Percentiles rank a stretch among this genome's conserved stretches.
Conservation (phyloP, 2,329 filamentous ascomycete species). For the Chrysosporium keratinophilum region DNA sequence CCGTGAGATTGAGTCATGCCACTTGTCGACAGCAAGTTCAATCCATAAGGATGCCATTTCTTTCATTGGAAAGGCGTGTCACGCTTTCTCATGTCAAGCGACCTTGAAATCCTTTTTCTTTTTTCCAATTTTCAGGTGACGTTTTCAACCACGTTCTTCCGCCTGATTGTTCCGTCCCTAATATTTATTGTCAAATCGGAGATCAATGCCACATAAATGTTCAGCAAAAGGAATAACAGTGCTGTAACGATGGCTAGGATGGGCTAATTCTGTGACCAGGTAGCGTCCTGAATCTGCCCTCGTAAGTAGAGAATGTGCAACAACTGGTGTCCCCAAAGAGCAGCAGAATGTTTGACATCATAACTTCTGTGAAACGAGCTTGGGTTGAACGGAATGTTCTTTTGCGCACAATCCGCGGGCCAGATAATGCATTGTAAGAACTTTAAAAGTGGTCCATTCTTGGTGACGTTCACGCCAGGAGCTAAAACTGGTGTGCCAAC, state of each 20-base stretch:
- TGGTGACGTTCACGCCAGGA: background rate
- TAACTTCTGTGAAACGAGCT: background rate
- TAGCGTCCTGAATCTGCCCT: background rate
- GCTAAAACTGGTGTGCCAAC: too few species aligned
- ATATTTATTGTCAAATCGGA: too few species aligned
- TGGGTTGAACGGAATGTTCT: background rate
- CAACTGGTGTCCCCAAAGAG: background rate
- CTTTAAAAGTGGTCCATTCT: background rate
- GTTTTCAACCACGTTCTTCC: too few species aligned
- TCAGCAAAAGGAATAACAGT: background rate
- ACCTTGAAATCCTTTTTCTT: too few species aligned
- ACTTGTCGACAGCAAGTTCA: background rate
- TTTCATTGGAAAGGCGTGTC: too few species aligned
- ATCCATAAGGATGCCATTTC: too few species aligned
- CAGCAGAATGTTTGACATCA: background rate
- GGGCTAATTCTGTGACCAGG: background rate
- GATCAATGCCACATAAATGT: background rate
- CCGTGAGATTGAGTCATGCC: background rate
- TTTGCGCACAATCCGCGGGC: background rate
- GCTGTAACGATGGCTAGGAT: background rate
- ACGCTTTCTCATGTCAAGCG: too few species aligned
- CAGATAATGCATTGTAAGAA: background rate
- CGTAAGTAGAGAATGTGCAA: conserved; percentile 4
- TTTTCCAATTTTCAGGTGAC: too few species aligned
- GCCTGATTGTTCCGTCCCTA: too few species aligned